Percentiles rank a stretch among this genome's conserved stretches.
Conservation (phyloP, 768 basidiomycete species). For the Hydnum rufescens region DNA sequence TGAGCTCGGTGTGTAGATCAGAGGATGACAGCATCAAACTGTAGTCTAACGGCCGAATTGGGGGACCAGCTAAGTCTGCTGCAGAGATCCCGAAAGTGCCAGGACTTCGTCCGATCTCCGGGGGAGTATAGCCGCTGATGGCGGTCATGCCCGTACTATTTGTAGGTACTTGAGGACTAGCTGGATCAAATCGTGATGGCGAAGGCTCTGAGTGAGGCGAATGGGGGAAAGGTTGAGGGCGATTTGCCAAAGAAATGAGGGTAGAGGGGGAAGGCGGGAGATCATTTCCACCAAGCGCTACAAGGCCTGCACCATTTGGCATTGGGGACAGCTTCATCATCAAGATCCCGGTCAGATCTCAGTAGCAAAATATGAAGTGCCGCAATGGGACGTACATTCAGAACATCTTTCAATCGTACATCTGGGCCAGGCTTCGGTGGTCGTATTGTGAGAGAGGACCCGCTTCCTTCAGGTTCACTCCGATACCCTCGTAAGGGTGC, state of each 20-base stretch:
- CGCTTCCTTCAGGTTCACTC: conserved; percentile 14
- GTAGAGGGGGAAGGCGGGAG: neutral
- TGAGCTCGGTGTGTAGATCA: conserved; percentile 51
- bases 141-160: too few relatives aligned
- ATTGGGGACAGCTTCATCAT: neutral
- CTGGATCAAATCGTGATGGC: neutral
- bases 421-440: neutral
- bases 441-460: neutral
- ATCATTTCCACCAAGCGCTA: conserved; percentile 1
- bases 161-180: too few relatives aligned
- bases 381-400: neutral
- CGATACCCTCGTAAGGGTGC: conserved; percentile 21
- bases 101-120: too few relatives aligned
- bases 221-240: neutral
- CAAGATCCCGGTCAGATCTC: neutral
- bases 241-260: neutral
- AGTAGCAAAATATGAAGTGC: neutral
- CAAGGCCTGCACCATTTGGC: neutral
- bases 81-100: too few relatives aligned
- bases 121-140: too few relatives aligned
- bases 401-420: neutral
- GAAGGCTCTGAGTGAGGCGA: neutral
- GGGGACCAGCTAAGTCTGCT: too few relatives aligned
- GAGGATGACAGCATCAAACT: conserved; percentile 25
- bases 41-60: conserved; percentile 61